Evolutionary conservation across 202 grass and related monocot species (phyloP).

Genomic region (Brachypodium distachyon): DNA sequence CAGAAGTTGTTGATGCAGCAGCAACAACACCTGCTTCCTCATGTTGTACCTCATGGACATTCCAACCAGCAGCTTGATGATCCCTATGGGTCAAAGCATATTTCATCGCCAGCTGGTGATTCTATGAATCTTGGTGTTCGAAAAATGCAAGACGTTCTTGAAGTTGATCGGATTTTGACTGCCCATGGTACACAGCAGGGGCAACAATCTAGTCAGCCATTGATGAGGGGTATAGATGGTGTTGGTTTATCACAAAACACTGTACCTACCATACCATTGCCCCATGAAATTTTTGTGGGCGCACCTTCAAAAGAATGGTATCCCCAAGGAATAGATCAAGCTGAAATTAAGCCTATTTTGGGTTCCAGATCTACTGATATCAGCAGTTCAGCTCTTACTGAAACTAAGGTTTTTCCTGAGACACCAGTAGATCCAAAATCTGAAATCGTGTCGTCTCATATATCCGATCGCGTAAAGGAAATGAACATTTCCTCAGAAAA

Average conservation of each 20-base stretch:
- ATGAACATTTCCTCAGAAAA: constrained; percentile 31
- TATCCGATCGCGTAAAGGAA: constrained; percentile 32
- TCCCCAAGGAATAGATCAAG: constrained; percentile 19
- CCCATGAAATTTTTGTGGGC: constrained; percentile 46
- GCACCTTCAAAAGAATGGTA: constrained; percentile 37
- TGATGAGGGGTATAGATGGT: constrained; percentile 35
- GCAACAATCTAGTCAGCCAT: constrained; percentile 34
- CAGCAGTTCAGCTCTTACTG: constrained; percentile 3
- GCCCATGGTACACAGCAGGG: constrained; percentile 16
- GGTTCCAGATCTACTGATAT: constrained; percentile 18
- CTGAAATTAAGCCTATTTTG: background rate
- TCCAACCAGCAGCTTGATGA: constrained; percentile 45
- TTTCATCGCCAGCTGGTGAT: constrained; percentile 34
- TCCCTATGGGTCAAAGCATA: constrained; percentile 39
- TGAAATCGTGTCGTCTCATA: constrained; percentile 19
- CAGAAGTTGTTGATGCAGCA: constrained; percentile 65
- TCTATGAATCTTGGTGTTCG: constrained; percentile 34
- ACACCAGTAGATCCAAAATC: constrained; percentile 18
- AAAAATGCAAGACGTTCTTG: constrained; percentile 45
- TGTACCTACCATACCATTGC: constrained; percentile 14
- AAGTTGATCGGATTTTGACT: constrained; percentile 38
- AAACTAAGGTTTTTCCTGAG: constrained; percentile 17
- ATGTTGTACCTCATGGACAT: constrained; percentile 37
- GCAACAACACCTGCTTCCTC: constrained; percentile 63
- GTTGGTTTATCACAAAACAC: constrained; percentile 24